Conservation (phyloP, 495 filamentous ascomycete species). For the Podospora comata region DNA sequence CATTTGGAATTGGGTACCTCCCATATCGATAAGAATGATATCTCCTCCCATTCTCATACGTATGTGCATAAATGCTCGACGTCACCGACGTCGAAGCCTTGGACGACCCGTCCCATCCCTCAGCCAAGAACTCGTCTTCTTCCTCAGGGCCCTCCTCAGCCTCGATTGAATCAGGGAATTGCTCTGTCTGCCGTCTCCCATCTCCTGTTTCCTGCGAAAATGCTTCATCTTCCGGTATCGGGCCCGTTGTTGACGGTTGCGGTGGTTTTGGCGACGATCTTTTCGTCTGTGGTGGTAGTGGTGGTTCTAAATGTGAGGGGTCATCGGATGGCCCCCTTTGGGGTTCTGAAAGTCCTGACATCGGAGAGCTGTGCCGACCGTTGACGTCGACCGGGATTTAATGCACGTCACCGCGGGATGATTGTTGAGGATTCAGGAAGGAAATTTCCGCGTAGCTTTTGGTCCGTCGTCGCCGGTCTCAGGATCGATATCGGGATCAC, state of each 20-base stretch:
- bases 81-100: constrained; percentile 39
- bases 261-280: background rate
- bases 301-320: too few species aligned
- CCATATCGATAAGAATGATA: constrained; percentile 57
- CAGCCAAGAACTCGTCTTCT: constrained; percentile 28
- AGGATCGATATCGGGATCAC: too few species aligned
- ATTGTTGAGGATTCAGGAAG: too few species aligned
- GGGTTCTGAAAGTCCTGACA: background rate
- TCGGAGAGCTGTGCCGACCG: background rate
- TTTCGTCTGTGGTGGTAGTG: too few species aligned
- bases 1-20: constrained; percentile 53
- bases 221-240: constrained; percentile 3
- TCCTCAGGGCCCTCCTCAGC: constrained; percentile 10
- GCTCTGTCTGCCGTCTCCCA: background rate
- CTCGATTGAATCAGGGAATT: constrained; percentile 14
- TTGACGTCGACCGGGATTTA: too few species aligned
- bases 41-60: constrained; percentile 54
- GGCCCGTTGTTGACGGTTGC: background rate
- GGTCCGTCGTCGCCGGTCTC: too few species aligned
- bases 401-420: too few species aligned
- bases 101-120: constrained; percentile 25
- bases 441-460: too few species aligned
- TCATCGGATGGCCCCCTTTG: background rate
- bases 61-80: constrained; percentile 39
- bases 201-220: background rate